phyloP scores from a whole-genome alignment of 345 rosid genomes.

The Abelmoschus esculentus region DNA sequence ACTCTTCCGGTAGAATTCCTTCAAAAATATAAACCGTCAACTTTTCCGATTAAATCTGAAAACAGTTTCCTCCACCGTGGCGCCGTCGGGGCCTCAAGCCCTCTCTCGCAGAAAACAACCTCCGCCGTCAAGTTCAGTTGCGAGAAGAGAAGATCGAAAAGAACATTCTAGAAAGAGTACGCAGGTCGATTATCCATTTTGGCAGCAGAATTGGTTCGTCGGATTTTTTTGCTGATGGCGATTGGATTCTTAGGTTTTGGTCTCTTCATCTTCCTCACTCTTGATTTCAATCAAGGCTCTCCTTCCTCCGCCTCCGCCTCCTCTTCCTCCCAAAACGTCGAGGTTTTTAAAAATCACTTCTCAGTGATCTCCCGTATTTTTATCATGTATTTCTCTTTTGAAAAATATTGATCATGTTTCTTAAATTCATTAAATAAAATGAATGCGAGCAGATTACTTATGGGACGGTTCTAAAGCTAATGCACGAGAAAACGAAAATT shows the following conservation, averaged over 20 bases:
- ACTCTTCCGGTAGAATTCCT: neutral
- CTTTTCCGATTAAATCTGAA: constrained; percentile 24
- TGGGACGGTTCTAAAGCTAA: constrained; percentile 76
- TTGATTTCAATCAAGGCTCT: constrained; percentile 45
- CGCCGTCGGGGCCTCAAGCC: constrained; percentile 53
- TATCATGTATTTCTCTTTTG: neutral
- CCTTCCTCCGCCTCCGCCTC: constrained; percentile 27
- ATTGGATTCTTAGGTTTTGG: constrained; percentile 62
- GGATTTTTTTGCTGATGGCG: constrained; percentile 63
- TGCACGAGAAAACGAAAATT: constrained; percentile 83
- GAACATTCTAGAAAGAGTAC: constrained; percentile 19
- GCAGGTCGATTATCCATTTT: constrained; percentile 41
- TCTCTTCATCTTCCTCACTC: constrained; percentile 55
- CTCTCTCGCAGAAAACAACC: constrained; percentile 53
- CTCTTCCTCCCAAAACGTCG: constrained; percentile 56
- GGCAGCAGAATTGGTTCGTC: constrained; percentile 84
- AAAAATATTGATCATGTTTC: neutral
- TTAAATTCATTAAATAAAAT: neutral
- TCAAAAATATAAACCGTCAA: neutral
- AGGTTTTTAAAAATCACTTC: constrained; percentile 27
- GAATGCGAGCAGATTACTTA: constrained; percentile 57
- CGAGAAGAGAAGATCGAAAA: constrained; percentile 20
- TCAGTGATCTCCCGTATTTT: neutral
- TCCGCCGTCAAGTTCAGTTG: constrained; percentile 21
- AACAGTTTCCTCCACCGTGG: constrained; percentile 51